Evolutionary conservation across 768 basidiomycete species (phyloP), one percentile per base, ranked within the genome.

Genomic region (Mycena alexandri): DNA sequence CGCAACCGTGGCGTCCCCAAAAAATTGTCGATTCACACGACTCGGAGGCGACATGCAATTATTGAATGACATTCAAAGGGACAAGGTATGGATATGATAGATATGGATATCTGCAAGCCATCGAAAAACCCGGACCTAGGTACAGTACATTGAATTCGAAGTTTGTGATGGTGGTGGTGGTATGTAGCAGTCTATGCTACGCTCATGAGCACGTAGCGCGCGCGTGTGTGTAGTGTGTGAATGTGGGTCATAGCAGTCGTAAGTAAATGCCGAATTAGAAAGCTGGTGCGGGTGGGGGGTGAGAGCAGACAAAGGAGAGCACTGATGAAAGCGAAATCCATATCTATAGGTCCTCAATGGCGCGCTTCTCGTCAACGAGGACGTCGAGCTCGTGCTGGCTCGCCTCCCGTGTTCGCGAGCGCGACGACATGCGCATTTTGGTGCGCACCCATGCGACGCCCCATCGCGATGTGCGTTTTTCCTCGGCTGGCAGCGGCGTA

Each of bases 371-470:
- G 53, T 85, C 81, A 12, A 88, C 83, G 22, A 89, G 83, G 53
- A 83, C 78, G 59, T 85, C 79, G 63, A 89, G 77, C 72, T 83
- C 79, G 71, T 83, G 81, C 68, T 82, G 78, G 61, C 82, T 82
- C 54, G 82, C 77, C 41, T 79, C 78, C 58, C 84, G 85, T 65
- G 83, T 81, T 57, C 81, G 78, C 47, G 87, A 85, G 47, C 83
- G 83, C 24, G 89, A 89, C 2, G 81, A 77, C 41, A 87, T 78
- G 60, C 85, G 83, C 50, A 91, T 86, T 77, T 85, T 90, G 4
- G 82, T 81, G 63, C 88, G 85, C 90, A 91, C 84, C 91, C 89
- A 90, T 41, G 70, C 62, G 29, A 71, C 69, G n/a, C 82, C 77
- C 87, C 89, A 90, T 60, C 85, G 77, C 21, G 62, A 56, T 24